These are phyloP conservation scores for Mycena vulgaris DNA, from an alignment of 768 basidiomycete genomes.

Conservation along the genomic window DNA sequence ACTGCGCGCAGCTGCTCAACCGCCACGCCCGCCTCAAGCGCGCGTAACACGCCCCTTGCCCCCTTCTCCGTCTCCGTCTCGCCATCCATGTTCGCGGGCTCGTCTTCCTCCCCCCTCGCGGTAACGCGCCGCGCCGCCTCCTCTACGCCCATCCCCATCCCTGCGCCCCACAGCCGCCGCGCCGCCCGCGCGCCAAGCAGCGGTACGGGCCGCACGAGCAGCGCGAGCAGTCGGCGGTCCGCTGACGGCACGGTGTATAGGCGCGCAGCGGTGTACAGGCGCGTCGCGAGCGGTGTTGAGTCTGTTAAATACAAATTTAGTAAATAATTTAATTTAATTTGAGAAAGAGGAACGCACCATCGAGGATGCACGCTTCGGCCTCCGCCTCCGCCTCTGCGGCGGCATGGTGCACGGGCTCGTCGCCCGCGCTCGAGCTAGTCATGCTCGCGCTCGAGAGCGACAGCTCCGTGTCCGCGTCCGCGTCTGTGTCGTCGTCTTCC, in stretches of 20 bases:
- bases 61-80: conserved; percentile 34
- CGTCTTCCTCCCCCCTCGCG: no score
- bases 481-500: conserved; percentile 21
- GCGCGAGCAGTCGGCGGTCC: conserved; percentile 31
- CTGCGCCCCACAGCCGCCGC: conserved; percentile 52
- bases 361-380: conserved; percentile 50
- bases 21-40: conserved; percentile 50
- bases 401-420: background rate
- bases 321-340: background rate
- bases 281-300: conserved; percentile 32
- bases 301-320: conserved; percentile 2
- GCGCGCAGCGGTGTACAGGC: conserved; percentile 33
- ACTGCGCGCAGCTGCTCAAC: conserved; percentile 66
- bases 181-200: conserved; percentile 39
- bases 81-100: no score
- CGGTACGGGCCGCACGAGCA: conserved; percentile 46
- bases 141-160: conserved; percentile 62
- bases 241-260: background rate
- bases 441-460: conserved; percentile 31
- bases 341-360: conserved; percentile 43
- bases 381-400: no score
- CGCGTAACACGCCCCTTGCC: conserved; percentile 31
- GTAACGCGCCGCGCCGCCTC: conserved; percentile 59
- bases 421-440: no score
- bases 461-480: conserved; percentile 27